These are phyloP conservation scores for Teratosphaeria nubilosa DNA, from an alignment of 2,329 filamentous ascomycete genomes.

Conservation along the genomic window DNA sequence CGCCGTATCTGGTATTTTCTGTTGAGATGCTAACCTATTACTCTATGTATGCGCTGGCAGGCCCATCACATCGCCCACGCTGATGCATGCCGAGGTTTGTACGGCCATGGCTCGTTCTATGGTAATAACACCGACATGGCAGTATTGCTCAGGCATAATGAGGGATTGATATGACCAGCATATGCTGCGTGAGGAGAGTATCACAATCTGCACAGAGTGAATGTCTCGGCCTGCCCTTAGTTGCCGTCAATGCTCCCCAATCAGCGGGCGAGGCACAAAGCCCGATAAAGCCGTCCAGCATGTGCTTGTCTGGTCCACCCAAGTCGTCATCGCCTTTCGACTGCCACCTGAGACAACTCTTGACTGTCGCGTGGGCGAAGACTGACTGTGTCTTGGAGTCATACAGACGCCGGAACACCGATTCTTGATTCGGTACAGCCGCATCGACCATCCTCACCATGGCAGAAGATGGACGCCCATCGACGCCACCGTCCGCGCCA, in stretches of 20 bases:
- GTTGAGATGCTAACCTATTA: background rate
- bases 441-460: conserved; percentile 11
- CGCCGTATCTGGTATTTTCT: background rate
- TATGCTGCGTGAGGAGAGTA: background rate
- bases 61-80: background rate
- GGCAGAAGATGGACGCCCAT: conserved; percentile 30
- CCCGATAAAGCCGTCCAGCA: background rate
- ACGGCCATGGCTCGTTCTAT: too few species aligned
- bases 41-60: background rate
- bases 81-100: background rate
- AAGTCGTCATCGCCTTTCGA: background rate
- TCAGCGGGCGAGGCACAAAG: background rate
- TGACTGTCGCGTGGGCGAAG: background rate
- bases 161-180: background rate
- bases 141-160: too few species aligned
- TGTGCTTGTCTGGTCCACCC: background rate
- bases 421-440: background rate
- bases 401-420: too few species aligned
- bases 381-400: too few species aligned
- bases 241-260: background rate
- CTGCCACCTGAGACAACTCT: background rate
- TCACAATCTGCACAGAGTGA: background rate
- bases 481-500: conserved; percentile 38
- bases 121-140: too few species aligned
- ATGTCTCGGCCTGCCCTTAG: background rate